These are phyloP conservation scores for Pelargonium exstipulatum DNA, from an alignment of 441 rosid genomes.

Conservation along the genomic window DNA sequence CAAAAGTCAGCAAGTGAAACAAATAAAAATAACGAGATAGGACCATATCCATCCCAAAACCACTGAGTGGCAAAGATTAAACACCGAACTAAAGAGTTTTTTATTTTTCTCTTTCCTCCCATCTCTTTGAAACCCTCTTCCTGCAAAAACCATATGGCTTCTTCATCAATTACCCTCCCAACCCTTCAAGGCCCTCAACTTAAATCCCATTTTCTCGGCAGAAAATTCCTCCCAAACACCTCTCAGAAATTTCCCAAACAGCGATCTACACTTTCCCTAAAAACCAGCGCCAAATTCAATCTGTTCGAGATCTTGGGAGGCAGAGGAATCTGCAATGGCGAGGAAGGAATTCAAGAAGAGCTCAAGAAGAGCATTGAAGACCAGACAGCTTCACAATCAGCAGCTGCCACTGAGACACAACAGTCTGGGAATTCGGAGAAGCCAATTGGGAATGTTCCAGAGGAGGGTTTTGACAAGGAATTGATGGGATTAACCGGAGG, in stretches of 20 bases:
- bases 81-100: neutral
- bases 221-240: constrained; percentile 17
- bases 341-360: constrained; percentile 53
- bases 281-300: constrained; percentile 48
- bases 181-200: constrained; percentile 37
- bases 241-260: constrained; percentile 32
- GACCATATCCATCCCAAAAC: neutral
- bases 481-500: constrained; percentile 88
- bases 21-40: no score
- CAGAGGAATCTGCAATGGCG: constrained; percentile 76
- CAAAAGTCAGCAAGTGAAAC: neutral
- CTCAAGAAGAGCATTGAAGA: constrained; percentile 38
- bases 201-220: constrained; percentile 49
- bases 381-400: constrained; percentile 7
- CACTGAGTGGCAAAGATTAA: neutral
- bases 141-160: constrained; percentile 39
- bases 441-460: constrained; percentile 29
- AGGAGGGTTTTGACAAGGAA: constrained; percentile 68
- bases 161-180: constrained; percentile 45
- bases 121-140: neutral
- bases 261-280: constrained; percentile 21
- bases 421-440: neutral
- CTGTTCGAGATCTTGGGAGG: constrained; percentile 64
- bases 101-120: no score
- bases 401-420: constrained; percentile 5